Base-by-base conservation (phyloP, 78 protist genomes). In the Tieghemostelium lacteum region DNA sequence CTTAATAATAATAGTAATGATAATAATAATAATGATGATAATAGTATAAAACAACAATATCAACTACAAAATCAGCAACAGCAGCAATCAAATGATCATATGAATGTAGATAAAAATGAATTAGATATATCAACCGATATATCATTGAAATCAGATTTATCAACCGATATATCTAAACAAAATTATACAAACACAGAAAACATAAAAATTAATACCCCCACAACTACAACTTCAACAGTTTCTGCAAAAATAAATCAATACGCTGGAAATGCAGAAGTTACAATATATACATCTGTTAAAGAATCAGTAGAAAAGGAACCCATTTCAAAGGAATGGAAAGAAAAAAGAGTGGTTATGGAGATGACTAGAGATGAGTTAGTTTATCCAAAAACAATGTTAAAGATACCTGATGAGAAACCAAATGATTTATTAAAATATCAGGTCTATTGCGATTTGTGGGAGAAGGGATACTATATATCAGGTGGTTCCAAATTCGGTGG, bases 401-500 rank as follows among this genome's bases (percentile, higher is more conserved):
- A 2, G 14, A 24, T 34, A n/a, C 64, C 64, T 26, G 20, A 74
- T 22, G 16, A 67, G 4, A 73, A 34, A 0, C 26, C 34, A 57
- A 7, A n/a, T 10, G 42, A 73, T 7, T 37, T 10, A 1, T 2
- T 40, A 12, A 62, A 49, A 62, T 71, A 64, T 28, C 3, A 16
- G 16, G 88, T 93, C 14, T 93, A 75, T 36, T 40, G 20, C 39
- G 95, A 93, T 60, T 67, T 93, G 7, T 86, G 93, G 89, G 20
- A 69, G 22, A 62, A 69, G 1, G 95, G 95, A 2, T 87, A 87
- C 50, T 63, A 37, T 69, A 8, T 93, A 6, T 75, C 93, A 22
- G 55, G 69, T 16, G 95, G 93, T 20, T 28, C 29, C 5, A 93
- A 93, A n/a, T 93, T 93, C 66, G 95, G 95, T 10, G 95, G 95